These are phyloP conservation scores for Peziza echinospora DNA, from an alignment of 495 filamentous ascomycete species.

Conservation along the genomic window DNA sequence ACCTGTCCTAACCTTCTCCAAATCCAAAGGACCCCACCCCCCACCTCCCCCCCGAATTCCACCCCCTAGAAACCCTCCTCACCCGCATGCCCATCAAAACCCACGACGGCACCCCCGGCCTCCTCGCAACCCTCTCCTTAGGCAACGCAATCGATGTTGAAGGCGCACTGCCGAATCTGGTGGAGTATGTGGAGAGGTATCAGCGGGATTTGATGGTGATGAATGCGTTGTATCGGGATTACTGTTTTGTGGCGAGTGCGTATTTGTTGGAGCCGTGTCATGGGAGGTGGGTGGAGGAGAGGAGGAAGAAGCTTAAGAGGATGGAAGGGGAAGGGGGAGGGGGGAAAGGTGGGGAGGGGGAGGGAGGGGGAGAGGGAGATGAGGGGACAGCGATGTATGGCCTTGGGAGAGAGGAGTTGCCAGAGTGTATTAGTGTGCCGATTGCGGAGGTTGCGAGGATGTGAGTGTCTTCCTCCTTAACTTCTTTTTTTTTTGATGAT, in stretches of 20 bases:
- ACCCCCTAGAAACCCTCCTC: slow-evolving; percentile 43
- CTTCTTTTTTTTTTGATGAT: too few species aligned
- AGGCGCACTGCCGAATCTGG: slow-evolving; percentile 43
- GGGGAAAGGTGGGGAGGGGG: neutral
- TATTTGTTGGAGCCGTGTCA: slow-evolving; percentile 93
- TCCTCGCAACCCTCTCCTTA: slow-evolving; percentile 48
- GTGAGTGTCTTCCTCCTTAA: slow-evolving; percentile 29
- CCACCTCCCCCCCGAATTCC: slow-evolving; percentile 44
- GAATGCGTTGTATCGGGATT: slow-evolving; percentile 73
- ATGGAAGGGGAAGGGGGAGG: neutral
- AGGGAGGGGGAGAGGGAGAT: neutral
- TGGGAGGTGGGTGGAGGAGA: slow-evolving; percentile 28
- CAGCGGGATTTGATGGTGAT: slow-evolving; percentile 43
- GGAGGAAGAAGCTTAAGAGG: neutral
- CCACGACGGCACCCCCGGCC: slow-evolving; percentile 42
- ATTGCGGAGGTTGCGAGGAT: slow-evolving; percentile 57
- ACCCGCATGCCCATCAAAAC: slow-evolving; percentile 55
- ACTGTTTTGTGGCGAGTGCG: slow-evolving; percentile 68
- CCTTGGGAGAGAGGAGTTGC: slow-evolving; percentile 46
- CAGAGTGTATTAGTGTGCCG: slow-evolving; percentile 45
- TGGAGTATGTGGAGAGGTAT: slow-evolving; percentile 45
- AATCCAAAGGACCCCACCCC: slow-evolving; percentile 31
- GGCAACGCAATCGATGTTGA: slow-evolving; percentile 43
- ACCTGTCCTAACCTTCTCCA: slow-evolving; percentile 21
- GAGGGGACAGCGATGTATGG: slow-evolving; percentile 31